Evolutionary conservation across 306 rosid species (phyloP).

Genomic region (Mucuna pruriens): DNA sequence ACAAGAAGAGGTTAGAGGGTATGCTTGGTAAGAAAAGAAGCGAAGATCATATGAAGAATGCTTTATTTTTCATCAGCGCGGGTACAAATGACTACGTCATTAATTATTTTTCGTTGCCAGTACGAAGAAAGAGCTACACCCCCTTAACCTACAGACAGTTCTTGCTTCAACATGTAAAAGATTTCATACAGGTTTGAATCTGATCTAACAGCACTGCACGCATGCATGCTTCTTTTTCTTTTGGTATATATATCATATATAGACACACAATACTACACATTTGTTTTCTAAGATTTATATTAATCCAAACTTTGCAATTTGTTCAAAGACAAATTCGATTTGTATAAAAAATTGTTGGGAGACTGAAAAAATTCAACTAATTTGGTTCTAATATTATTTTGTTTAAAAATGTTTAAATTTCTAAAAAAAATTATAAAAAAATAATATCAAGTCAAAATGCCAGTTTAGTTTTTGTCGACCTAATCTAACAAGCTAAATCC

Average conservation of each 20-base stretch:
- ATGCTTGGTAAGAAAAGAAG: constrained; percentile 50
- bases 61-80: constrained; percentile 63
- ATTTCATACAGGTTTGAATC: constrained; percentile 59
- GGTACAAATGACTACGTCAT: constrained; percentile 81
- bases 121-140: constrained; percentile 45
- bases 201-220: background rate
- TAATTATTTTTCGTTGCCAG: constrained; percentile 62
- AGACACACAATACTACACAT: background rate
- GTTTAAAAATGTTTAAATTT: too few relatives aligned
- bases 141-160: constrained; percentile 48
- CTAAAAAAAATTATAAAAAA: too few relatives aligned
- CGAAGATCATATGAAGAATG: constrained; percentile 52
- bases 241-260: background rate
- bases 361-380: too few relatives aligned
- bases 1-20: constrained; percentile 57
- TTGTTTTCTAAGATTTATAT: background rate
- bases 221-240: background rate
- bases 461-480: too few relatives aligned
- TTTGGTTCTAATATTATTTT: too few relatives aligned
- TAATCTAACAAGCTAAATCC: too few relatives aligned
- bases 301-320: too few relatives aligned
- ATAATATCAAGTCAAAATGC: too few relatives aligned
- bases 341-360: too few relatives aligned
- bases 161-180: constrained; percentile 49
- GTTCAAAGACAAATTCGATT: too few relatives aligned